phyloP scores from a whole-genome alignment of 2,329 filamentous ascomycete genomes.

The Colletotrichum tofieldiae region DNA sequence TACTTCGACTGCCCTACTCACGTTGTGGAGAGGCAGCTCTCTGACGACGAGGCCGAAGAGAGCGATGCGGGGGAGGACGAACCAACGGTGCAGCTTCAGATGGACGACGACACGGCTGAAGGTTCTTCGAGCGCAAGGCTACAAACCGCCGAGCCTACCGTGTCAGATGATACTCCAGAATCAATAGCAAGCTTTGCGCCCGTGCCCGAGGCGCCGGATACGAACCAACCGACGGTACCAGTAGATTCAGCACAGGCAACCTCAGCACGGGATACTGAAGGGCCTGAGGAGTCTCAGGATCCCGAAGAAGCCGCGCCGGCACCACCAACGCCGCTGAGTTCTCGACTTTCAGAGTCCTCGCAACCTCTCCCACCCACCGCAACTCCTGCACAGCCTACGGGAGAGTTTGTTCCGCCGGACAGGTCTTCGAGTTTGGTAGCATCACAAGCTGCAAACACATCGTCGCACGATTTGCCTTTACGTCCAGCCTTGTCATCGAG shows the following conservation, averaged over 20 bases:
- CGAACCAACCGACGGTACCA: constrained; percentile 18
- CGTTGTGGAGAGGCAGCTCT: constrained; percentile 56
- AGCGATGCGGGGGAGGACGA: constrained; percentile 25
- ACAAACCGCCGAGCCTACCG: constrained; percentile 1
- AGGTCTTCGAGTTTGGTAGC: constrained; percentile 34
- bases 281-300: constrained; percentile 40
- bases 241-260: constrained; percentile 37
- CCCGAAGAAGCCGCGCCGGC: constrained; percentile 39
- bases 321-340: constrained; percentile 37
- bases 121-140: constrained; percentile 3
- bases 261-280: constrained; percentile 37
- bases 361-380: constrained; percentile 41
- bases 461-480: constrained; percentile 23
- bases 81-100: constrained; percentile 23
- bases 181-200: constrained; percentile 40
- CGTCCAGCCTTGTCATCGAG: constrained; percentile 20
- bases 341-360: constrained; percentile 36
- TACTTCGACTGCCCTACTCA: constrained; percentile 68
- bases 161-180: constrained; percentile 15
- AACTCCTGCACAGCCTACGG: constrained; percentile 35
- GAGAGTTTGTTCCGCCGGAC: constrained; percentile 37
- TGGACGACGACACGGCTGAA: constrained; percentile 9
- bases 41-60: constrained; percentile 49
- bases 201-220: constrained; percentile 37
- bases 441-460: constrained; percentile 17